phyloP scores from a whole-genome alignment of 2,329 filamentous ascomycete species.

The Aspergillus sp. region DNA sequence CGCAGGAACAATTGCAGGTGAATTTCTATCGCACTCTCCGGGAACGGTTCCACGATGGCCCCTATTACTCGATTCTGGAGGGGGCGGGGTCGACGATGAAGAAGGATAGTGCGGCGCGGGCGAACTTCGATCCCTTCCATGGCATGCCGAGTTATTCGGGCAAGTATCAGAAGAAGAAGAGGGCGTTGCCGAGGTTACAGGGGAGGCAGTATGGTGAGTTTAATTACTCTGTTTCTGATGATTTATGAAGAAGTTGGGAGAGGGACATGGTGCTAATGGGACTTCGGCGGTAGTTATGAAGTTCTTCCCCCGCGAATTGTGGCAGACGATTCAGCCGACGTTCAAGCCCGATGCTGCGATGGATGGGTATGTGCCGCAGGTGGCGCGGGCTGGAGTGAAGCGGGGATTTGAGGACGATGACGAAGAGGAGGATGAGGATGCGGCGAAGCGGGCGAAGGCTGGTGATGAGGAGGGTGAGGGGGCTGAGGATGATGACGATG shows the following conservation, averaged over 20 bases:
- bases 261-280: background rate
- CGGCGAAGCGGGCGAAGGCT: slow-evolving; percentile 35
- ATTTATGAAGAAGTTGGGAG: too few species aligned
- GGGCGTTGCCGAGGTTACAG: slow-evolving; percentile 57
- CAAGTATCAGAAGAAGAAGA: slow-evolving; percentile 59
- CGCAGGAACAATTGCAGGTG: slow-evolving; percentile 51
- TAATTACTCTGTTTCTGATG: background rate
- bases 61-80: slow-evolving; percentile 59
- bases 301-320: slow-evolving; percentile 62
- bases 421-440: slow-evolving; percentile 40
- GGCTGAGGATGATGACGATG: slow-evolving; percentile 38
- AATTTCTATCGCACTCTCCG: slow-evolving; percentile 55
- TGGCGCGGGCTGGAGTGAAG: slow-evolving; percentile 28
- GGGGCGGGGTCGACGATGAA: slow-evolving; percentile 43
- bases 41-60: slow-evolving; percentile 60
- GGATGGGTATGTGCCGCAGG: slow-evolving; percentile 30
- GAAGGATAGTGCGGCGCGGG: slow-evolving; percentile 46
- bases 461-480: slow-evolving; percentile 36
- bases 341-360: slow-evolving; percentile 40
- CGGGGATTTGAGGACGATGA: slow-evolving; percentile 51
- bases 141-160: slow-evolving; percentile 63
- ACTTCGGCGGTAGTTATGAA: slow-evolving; percentile 48
- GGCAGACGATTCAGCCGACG: slow-evolving; percentile 54
- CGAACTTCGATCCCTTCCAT: slow-evolving; percentile 62
- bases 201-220: slow-evolving; percentile 55